A percentile compares a stretch with the other conserved stretches of the same genome.
Conservation (phyloP, 768 basidiomycete species). For the Naganishia onofrii region DNA sequence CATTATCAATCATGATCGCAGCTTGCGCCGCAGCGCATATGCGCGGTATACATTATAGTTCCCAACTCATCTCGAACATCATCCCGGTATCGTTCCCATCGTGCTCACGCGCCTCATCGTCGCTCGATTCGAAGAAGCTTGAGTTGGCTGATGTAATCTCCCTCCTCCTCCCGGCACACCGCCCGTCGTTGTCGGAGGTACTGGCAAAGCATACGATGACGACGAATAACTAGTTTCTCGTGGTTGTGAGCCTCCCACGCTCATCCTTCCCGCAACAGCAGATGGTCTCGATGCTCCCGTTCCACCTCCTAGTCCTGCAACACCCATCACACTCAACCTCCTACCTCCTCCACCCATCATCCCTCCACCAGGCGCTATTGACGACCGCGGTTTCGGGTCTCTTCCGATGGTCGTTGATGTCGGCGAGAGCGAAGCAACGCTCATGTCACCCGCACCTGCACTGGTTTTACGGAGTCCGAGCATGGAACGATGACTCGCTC, state of each 20-base stretch:
- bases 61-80: background rate
- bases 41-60: constrained; percentile 1
- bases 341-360: background rate
- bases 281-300: constrained; percentile 12
- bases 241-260: background rate
- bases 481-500: constrained; percentile 20
- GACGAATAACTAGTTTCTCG: background rate
- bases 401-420: background rate
- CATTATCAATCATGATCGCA: background rate
- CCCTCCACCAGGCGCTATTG: constrained; percentile 8
- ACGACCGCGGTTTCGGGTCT: background rate
- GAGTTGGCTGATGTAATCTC: constrained; percentile 18
- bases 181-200: background rate
- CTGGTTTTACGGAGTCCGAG: background rate
- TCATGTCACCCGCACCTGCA: background rate
- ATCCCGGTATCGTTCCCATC: constrained; percentile 19
- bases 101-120: constrained; percentile 10
- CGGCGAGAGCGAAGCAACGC: constrained; percentile 7
- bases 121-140: constrained; percentile 11
- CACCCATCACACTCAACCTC: constrained; percentile 5
- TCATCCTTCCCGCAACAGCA: constrained; percentile 3
- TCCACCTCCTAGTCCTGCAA: constrained; percentile 6
- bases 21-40: background rate
- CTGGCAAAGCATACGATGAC: background rate
- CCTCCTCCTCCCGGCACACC: constrained; percentile 3